A percentile compares a stretch with the other conserved stretches of the same genome.
Conservation (phyloP, 768 basidiomycete species). For the Tricholoma sp. region DNA sequence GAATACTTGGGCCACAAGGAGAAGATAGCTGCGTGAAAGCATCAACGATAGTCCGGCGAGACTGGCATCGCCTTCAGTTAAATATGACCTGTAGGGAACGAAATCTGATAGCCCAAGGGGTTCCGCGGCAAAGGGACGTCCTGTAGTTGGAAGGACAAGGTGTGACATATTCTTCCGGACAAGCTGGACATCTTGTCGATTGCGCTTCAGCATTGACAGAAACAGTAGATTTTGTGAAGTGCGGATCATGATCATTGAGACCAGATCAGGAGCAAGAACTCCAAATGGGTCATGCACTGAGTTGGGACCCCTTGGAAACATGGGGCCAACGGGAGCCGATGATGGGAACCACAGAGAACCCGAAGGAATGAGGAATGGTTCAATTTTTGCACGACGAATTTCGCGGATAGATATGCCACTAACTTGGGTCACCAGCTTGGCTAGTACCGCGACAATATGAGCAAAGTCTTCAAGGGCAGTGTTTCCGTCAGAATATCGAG, state of each 20-base stretch:
- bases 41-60: slow-evolving; percentile 49
- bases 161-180: slow-evolving; percentile 60
- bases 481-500: slow-evolving; percentile 36
- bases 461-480: slow-evolving; percentile 50
- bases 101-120: slow-evolving; percentile 42
- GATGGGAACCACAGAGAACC: slow-evolving; percentile 66
- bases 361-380: slow-evolving; percentile 61
- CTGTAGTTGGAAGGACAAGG: slow-evolving; percentile 51
- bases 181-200: slow-evolving; percentile 61
- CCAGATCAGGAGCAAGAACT: slow-evolving; percentile 36
- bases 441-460: slow-evolving; percentile 50
- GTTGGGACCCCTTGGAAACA: slow-evolving; percentile 52
- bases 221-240: slow-evolving; percentile 69
- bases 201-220: slow-evolving; percentile 55
- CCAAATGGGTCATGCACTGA: slow-evolving; percentile 32
- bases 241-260: slow-evolving; percentile 58
- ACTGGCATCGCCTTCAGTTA: slow-evolving; percentile 12
- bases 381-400: slow-evolving; percentile 67
- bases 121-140: slow-evolving; percentile 19
- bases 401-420: slow-evolving; percentile 69
- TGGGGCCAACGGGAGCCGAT: slow-evolving; percentile 46
- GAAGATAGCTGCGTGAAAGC: slow-evolving; percentile 62
- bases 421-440: slow-evolving; percentile 57
- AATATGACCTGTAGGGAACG: slow-evolving; percentile 31
- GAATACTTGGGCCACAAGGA: slow-evolving; percentile 66